Evolutionary conservation across 148 eudicot genomes (phyloP).

Genomic region (Fagopyrum tataricum): DNA sequence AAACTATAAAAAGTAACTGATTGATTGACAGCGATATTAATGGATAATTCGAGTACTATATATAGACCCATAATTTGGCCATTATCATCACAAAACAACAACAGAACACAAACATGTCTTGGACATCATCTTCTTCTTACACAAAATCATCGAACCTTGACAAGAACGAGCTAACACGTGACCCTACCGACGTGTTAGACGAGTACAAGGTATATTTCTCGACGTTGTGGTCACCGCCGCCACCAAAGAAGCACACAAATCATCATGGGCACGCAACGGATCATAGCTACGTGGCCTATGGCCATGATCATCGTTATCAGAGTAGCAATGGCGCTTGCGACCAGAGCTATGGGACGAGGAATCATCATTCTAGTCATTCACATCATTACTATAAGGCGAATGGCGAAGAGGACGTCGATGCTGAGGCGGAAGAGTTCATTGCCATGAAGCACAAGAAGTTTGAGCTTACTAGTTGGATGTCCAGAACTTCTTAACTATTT

Average conservation of each 20-base stretch:
- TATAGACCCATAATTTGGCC: background rate
- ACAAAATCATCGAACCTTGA: background rate
- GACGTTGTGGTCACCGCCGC: constrained; percentile 11
- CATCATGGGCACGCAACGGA: background rate
- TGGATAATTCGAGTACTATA: background rate
- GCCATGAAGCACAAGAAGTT: constrained; percentile 14
- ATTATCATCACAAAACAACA: background rate
- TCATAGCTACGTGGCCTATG: too few species aligned
- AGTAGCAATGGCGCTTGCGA: background rate
- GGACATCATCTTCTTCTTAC: background rate
- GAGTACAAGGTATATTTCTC: constrained; percentile 11
- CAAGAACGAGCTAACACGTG: background rate
- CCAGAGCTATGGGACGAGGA: background rate
- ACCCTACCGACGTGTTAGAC: background rate
- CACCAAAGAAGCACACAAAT: background rate
- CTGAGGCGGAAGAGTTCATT: constrained; percentile 12
- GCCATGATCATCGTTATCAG: background rate
- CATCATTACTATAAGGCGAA: background rate
- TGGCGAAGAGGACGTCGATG: constrained; percentile 8
- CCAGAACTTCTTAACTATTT: background rate
- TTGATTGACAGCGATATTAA: background rate
- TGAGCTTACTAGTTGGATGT: background rate
- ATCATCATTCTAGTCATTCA: background rate
- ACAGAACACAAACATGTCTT: background rate
- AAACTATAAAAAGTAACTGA: background rate